Conservation (phyloP, 192 early-diverging fungal genomes). For the Umbelopsis sp. region DNA sequence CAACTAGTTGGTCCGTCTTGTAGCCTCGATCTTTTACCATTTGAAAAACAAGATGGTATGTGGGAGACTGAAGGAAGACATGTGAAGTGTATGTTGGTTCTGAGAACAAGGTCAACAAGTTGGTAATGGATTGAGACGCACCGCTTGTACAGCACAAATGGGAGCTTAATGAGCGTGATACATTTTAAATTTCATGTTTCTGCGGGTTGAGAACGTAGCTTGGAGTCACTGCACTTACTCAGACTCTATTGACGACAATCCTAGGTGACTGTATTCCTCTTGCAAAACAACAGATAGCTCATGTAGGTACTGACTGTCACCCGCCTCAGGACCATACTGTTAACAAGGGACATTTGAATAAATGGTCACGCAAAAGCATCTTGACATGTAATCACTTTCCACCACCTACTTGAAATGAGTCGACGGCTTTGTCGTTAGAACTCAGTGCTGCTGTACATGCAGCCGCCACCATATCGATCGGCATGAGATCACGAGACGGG, state of each 20-base stretch:
- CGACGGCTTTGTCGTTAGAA: neutral
- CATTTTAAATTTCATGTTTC: too few relatives aligned
- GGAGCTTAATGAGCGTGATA: constrained; percentile 2
- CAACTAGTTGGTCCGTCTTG: constrained; percentile 26
- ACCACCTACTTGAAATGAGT: neutral
- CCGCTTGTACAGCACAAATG: constrained; percentile 28
- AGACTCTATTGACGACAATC: neutral
- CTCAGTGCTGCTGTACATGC: neutral
- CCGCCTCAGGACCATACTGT: constrained; percentile 35
- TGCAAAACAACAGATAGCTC: constrained; percentile 30
- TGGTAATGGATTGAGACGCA: constrained; percentile 29
- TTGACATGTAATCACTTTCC: neutral
- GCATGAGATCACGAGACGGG: constrained; percentile 5
- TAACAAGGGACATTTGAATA: neutral
- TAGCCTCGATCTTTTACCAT: constrained; percentile 33
- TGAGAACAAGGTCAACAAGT: constrained; percentile 25
- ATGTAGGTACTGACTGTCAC: constrained; percentile 11
- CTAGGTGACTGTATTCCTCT: constrained; percentile 17
- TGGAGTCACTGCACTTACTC: neutral
- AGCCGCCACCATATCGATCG: neutral
- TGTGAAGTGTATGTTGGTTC: constrained; percentile 25
- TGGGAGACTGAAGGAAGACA: constrained; percentile 37
- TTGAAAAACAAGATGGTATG: constrained; percentile 32
- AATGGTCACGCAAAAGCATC: neutral
- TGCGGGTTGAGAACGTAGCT: neutral